Base-by-base conservation (phyloP, 2,329 filamentous ascomycete genomes). In the Monosporascus sp. region DNA sequence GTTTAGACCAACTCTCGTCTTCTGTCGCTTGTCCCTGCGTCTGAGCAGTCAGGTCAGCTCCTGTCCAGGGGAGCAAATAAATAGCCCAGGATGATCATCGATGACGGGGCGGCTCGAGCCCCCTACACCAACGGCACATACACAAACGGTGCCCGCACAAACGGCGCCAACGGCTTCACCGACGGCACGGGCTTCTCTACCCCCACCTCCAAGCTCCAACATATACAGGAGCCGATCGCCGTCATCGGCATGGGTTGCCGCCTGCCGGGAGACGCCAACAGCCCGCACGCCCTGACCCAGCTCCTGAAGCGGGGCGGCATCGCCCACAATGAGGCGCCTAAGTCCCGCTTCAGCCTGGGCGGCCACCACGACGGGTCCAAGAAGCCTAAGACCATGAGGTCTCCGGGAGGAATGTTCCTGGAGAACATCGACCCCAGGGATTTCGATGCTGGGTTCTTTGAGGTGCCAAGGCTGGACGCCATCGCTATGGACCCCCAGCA, bases 161-260 rank as follows among this genome's bases (percentile, higher is more conserved):
- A n/a, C n/a, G n/a, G n/a, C n/a, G n/a, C n/a, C n/a, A n/a, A n/a
- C n/a, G n/a, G n/a, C n/a, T n/a, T n/a, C n/a, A n/a, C n/a, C n/a
- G n/a, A n/a, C n/a, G n/a, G n/a, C n/a, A n/a, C n/a, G n/a, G n/a
- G n/a, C n/a, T n/a, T n/a, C n/a, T n/a, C n/a, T n/a, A n/a, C n/a
- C n/a, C n/a, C n/a, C n/a, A n/a, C n/a, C n/a, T n/a, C n/a, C n/a
- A n/a, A n/a, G n/a, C n/a, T n/a, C n/a, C n/a, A n/a, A n/a, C n/a
- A n/a, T n/a, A n/a, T n/a, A n/a, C 38, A 41, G 18, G 17, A 8
- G 39, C 70, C 72, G 17, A 67, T 77, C 24, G 76, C 74, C 25
- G 65, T 78, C 15, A 62, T 78, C 11, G 74, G 74, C 27, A 63
- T 71, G 9, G 72, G 66, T 3, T 77, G 73, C 58, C 68, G 74